Conservation (phyloP, 2,329 filamentous ascomycete species). For the Cladosporium sp. region DNA sequence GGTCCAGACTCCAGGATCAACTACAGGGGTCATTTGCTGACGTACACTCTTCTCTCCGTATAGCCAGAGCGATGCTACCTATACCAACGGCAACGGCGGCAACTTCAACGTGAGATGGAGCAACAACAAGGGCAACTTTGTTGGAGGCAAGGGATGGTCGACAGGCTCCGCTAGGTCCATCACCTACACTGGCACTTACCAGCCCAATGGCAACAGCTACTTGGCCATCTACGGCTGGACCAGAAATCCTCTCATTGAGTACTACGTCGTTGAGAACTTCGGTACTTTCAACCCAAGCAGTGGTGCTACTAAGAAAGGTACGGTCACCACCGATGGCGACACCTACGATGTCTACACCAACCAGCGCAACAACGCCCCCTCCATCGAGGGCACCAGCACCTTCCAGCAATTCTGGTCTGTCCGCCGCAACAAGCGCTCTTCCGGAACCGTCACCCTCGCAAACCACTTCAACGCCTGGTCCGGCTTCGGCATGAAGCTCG, state of each 20-base stretch:
- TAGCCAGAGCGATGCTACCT: slow-evolving; percentile 50
- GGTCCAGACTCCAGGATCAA: not conserved
- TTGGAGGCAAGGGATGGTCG: slow-evolving; percentile 42
- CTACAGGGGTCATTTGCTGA: not conserved
- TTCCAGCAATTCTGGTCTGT: slow-evolving; percentile 48
- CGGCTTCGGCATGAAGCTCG: slow-evolving; percentile 28
- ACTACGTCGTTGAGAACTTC: slow-evolving; percentile 58
- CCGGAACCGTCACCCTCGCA: slow-evolving; percentile 30
- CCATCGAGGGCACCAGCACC: slow-evolving; percentile 42
- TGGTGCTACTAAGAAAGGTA: slow-evolving; percentile 53
- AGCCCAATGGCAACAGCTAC: slow-evolving; percentile 51
- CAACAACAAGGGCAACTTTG: slow-evolving; percentile 52
- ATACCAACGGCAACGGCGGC: slow-evolving; percentile 55
- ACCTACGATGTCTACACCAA: slow-evolving; percentile 55
- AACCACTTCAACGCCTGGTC: slow-evolving; percentile 34
- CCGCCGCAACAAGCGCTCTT: slow-evolving; percentile 36
- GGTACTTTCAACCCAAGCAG: slow-evolving; percentile 38
- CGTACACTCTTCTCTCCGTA: slow-evolving; percentile 29
- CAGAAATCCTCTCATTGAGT: slow-evolving; percentile 53
- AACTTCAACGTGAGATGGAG: slow-evolving; percentile 49
- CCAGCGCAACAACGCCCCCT: slow-evolving; percentile 44
- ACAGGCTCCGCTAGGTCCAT: slow-evolving; percentile 42
- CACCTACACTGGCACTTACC: slow-evolving; percentile 50
- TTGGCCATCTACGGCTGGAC: slow-evolving; percentile 60
- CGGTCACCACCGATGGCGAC: slow-evolving; percentile 53